Conservation (phyloP, 306 rosid species). For the Hippophae rhamnoides region DNA sequence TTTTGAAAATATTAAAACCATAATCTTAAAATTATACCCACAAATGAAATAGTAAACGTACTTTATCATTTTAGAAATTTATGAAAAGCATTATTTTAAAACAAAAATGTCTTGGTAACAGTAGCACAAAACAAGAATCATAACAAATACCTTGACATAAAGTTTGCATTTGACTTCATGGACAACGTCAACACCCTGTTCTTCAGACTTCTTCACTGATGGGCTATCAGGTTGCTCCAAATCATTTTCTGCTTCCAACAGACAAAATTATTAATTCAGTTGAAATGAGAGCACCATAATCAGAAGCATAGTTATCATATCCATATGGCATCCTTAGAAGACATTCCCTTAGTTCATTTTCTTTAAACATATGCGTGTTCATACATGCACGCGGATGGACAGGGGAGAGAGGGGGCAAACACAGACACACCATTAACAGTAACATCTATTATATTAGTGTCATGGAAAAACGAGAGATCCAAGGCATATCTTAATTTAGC, state of each 20-base stretch:
- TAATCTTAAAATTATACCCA: neutral
- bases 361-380: too few relatives aligned
- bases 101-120: neutral
- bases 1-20: neutral
- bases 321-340: too few relatives aligned
- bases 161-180: slow-evolving; percentile 97
- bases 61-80: neutral
- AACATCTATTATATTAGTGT: too few relatives aligned
- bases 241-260: slow-evolving; percentile 53
- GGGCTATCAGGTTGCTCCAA: slow-evolving; percentile 89
- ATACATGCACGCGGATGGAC: too few relatives aligned
- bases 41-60: neutral
- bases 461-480: too few relatives aligned
- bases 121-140: slow-evolving; percentile 1
- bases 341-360: too few relatives aligned
- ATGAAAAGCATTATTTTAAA: slow-evolving; percentile 2
- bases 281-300: neutral
- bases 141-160: slow-evolving; percentile 64
- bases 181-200: slow-evolving; percentile 74
- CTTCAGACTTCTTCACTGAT: slow-evolving; percentile 79
- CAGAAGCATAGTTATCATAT: too few relatives aligned
- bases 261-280: slow-evolving; percentile 11
- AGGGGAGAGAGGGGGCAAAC: too few relatives aligned
- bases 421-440: too few relatives aligned
- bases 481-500: too few relatives aligned